Percentiles rank a stretch among this genome's conserved stretches.
Conservation (phyloP, 2,329 filamentous ascomycete species). For the Seiridium unicorne region DNA sequence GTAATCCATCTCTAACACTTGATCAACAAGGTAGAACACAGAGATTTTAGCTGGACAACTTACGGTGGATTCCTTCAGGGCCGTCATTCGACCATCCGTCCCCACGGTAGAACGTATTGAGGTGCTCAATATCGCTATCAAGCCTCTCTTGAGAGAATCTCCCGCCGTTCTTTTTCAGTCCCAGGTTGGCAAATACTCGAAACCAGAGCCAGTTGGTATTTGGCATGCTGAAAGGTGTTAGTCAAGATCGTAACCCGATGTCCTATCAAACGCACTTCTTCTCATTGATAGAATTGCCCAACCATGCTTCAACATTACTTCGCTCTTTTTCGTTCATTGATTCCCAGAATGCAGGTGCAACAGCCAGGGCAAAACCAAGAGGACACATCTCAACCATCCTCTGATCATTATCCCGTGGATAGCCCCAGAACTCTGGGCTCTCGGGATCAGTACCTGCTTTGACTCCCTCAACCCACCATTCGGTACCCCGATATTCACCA, state of each 20-base stretch:
- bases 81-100: constrained; percentile 83
- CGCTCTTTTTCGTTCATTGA: constrained; percentile 61
- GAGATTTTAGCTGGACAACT: constrained; percentile 16
- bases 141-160: constrained; percentile 68
- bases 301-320: constrained; percentile 67
- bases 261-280: constrained; percentile 56
- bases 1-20: constrained; percentile 68
- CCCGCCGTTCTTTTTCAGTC: constrained; percentile 71
- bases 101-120: constrained; percentile 80
- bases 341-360: constrained; percentile 66
- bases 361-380: constrained; percentile 70
- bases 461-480: constrained; percentile 69
- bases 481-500: constrained; percentile 60
- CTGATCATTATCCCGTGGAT: constrained; percentile 74
- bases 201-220: constrained; percentile 77
- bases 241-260: background rate
- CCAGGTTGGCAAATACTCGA: constrained; percentile 78
- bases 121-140: constrained; percentile 72
- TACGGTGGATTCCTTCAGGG: constrained; percentile 70
- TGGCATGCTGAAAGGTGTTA: constrained; percentile 57
- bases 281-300: constrained; percentile 73
- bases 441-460: constrained; percentile 69
- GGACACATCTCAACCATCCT: constrained; percentile 85
- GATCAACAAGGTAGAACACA: constrained; percentile 8
- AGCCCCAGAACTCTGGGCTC: constrained; percentile 73